Base-by-base conservation (phyloP, 2,329 filamentous ascomycete genomes). In the Sporothrix protearum region DNA sequence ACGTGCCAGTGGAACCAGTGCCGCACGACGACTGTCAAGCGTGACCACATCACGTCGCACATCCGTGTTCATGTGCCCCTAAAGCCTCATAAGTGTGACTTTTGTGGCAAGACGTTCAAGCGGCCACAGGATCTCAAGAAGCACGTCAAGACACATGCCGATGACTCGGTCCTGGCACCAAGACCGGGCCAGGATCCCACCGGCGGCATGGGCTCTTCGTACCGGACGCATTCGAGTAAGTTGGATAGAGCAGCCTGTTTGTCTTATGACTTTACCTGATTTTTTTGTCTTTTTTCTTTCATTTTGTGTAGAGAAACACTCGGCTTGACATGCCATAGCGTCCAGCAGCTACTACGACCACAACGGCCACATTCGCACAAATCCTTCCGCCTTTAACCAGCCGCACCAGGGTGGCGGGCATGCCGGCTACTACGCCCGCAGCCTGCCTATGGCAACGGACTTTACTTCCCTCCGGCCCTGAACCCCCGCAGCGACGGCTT, bases 21-120 rank as follows among this genome's bases (percentile, higher is more conserved):
- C 84, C 90, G 94, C 75, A 98, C 95, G 28, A 97, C 94, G 64
- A 98, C 95, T 1, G 95, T 98, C 80, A 98, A 99, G 87, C 93
- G 96, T 78, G 96, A 98, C 78, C 96, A 99, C 84, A 99, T 99
- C 82, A 99, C 96, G 68, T 98, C 96, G 68, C 96, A 99, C 82
- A 97, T 99, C 77, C 93, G 96, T 75, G 96, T 98, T 70, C 96
- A 99, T 81, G 95, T 99, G n/a, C 96, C 96, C 0, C 85, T 99
- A 73, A 99, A 99, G 87, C 96, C 96, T 76, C 96, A 99, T 85
- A 98, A 97, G 83, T 99, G 96, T 82, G 94, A 97, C 80, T 97
- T 97, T 83, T 99, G 96, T 80, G 93, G 93, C 80, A 99, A 99
- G 85, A 94, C 94, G 1, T 99, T 99, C 87, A 99, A 99, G 88